A percentile compares a stretch with the other conserved stretches of the same genome.
phyloP scores from a whole-genome alignment of 192 early-diverging fungal genomes.

The Pilaira anomala region DNA sequence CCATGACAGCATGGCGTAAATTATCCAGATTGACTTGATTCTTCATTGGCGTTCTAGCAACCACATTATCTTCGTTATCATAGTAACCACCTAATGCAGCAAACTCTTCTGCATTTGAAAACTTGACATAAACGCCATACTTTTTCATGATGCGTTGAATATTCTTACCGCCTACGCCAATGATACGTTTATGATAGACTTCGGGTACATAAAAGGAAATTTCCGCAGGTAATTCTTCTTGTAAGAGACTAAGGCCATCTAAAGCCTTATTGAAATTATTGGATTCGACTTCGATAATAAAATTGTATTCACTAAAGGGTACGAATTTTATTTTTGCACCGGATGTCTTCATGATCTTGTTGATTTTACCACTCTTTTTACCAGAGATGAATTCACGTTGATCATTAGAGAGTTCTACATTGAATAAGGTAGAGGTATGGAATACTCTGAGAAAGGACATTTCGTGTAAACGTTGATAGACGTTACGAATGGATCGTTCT shows the following conservation, averaged over 20 bases:
- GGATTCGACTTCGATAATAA: constrained; percentile 72
- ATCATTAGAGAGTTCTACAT: constrained; percentile 71
- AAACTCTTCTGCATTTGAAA: constrained; percentile 81
- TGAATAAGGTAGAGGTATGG: constrained; percentile 64
- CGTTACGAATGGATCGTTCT: constrained; percentile 57
- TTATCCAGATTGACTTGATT: constrained; percentile 67
- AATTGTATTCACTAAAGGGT: constrained; percentile 71
- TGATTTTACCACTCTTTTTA: constrained; percentile 87
- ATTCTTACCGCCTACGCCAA: constrained; percentile 85
- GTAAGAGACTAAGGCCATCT: constrained; percentile 64
- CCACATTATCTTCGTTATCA: constrained; percentile 81
- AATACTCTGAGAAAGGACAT: constrained; percentile 46
- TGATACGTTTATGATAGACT: constrained; percentile 80
- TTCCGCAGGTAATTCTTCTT: constrained; percentile 82
- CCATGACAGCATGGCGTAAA: constrained; percentile 62
- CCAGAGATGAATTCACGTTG: constrained; percentile 86
- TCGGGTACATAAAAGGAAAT: constrained; percentile 82
- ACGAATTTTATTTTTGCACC: constrained; percentile 69
- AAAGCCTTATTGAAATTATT: constrained; percentile 49
- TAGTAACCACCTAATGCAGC: constrained; percentile 74
- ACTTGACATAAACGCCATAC: constrained; percentile 84
- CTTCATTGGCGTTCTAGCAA: constrained; percentile 79
- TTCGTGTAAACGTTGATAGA: constrained; percentile 55
- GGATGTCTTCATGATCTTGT: constrained; percentile 74
- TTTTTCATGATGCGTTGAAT: constrained; percentile 90